Percentiles rank a stretch among this genome's conserved stretches.
Conservation (phyloP, 2,329 filamentous ascomycete genomes). For the Parastagonospora nodorum region DNA sequence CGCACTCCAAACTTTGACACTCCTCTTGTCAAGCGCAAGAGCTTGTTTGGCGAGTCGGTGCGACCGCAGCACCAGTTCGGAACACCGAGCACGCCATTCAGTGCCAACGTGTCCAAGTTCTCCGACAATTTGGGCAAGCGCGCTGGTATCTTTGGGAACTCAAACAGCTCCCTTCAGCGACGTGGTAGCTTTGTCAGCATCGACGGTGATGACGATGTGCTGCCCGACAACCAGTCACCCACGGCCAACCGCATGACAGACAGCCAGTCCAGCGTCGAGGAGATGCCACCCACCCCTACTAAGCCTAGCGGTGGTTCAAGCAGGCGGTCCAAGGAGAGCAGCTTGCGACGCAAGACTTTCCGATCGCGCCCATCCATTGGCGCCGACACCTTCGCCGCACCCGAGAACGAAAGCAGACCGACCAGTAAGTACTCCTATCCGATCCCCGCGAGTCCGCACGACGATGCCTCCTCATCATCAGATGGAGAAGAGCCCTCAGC, state of each 20-base stretch:
- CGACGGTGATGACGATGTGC: slow-evolving; percentile 71
- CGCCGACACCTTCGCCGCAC: slow-evolving; percentile 53
- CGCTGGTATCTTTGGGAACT: slow-evolving; percentile 66
- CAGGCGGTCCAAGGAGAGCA: slow-evolving; percentile 56
- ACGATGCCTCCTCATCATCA: slow-evolving; percentile 40
- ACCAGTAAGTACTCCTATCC: slow-evolving; percentile 44
- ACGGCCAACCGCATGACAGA: slow-evolving; percentile 58
- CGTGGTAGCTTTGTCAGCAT: slow-evolving; percentile 78
- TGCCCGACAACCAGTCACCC: slow-evolving; percentile 57
- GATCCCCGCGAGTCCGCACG: background rate
- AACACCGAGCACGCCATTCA: slow-evolving; percentile 81
- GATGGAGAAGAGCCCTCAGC: slow-evolving; percentile 38
- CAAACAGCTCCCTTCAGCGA: slow-evolving; percentile 57
- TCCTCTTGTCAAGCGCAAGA: slow-evolving; percentile 45
- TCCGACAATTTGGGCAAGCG: slow-evolving; percentile 71
- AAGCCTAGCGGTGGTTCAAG: slow-evolving; percentile 64
- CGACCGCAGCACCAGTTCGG: slow-evolving; percentile 75
- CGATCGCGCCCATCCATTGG: slow-evolving; percentile 51
- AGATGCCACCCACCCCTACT: slow-evolving; percentile 92
- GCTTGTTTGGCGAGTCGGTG: slow-evolving; percentile 67
- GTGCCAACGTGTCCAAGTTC: slow-evolving; percentile 63
- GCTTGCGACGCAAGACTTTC: slow-evolving; percentile 56
- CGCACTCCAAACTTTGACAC: slow-evolving; percentile 45
- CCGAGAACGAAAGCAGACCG: slow-evolving; percentile 33
- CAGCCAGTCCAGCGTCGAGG: slow-evolving; percentile 66